Conservation (phyloP, 2,329 filamentous ascomycete genomes). For the Colletotrichum siamense region DNA sequence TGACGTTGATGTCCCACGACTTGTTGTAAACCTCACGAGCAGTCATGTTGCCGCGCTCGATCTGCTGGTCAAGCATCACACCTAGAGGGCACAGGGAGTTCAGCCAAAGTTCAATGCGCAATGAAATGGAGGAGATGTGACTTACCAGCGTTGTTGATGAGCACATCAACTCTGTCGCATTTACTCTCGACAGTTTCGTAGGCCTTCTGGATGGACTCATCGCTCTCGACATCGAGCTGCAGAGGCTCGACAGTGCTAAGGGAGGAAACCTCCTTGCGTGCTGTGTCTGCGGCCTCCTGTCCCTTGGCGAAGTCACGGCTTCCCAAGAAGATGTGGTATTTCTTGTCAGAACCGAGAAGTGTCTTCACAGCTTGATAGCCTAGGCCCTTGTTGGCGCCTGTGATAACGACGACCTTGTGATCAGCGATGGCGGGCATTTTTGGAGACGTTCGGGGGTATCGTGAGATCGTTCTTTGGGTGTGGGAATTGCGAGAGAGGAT, state of each 20-base stretch:
- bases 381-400: slow-evolving; percentile 31
- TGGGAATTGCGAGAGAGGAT: rapidly evolving
- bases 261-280: not conserved
- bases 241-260: not conserved
- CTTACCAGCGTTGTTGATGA: slow-evolving; percentile 37
- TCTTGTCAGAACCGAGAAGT: slow-evolving; percentile 18
- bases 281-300: slow-evolving; percentile 18
- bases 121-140: rapidly evolving
- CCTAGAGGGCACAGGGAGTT: not conserved
- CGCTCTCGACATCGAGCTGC: slow-evolving; percentile 24
- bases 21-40: not conserved
- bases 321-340: slow-evolving; percentile 32
- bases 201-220: slow-evolving; percentile 24
- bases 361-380: slow-evolving; percentile 30
- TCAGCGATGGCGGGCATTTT: not conserved
- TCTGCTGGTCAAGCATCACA: slow-evolving; percentile 6
- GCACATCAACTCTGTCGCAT: slow-evolving; percentile 23
- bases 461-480: not conserved
- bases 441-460: not conserved
- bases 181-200: slow-evolving; percentile 15
- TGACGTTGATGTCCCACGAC: not conserved
- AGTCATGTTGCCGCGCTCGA: not conserved
- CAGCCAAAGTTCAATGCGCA: not conserved
- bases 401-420: slow-evolving; percentile 10
- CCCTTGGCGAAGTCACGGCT: slow-evolving; percentile 28